Conservation (phyloP, 2,329 filamentous ascomycete species). For the Sarocladium kiliense region DNA sequence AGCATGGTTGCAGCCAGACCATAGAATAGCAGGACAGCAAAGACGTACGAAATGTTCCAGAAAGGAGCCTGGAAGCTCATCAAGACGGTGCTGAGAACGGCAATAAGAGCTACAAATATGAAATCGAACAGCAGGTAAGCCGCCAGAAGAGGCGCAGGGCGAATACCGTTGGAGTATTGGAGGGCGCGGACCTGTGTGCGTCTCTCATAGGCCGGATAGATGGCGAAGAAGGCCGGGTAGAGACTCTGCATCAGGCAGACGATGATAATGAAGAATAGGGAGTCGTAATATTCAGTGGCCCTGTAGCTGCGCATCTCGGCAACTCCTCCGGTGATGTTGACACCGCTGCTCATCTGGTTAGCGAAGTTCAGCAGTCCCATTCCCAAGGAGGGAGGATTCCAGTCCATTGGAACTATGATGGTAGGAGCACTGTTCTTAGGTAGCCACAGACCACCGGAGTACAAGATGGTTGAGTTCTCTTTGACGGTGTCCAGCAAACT, state of each 20-base stretch:
- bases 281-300: neutral
- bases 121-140: conserved; percentile 78
- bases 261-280: conserved; percentile 66
- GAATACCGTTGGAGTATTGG: conserved; percentile 82
- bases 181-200: conserved; percentile 66
- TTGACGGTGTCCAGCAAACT: neutral
- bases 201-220: conserved; percentile 78
- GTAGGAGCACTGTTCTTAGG: neutral
- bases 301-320: neutral
- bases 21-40: conserved; percentile 71
- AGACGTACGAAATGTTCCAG: conserved; percentile 43
- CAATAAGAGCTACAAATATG: conserved; percentile 57
- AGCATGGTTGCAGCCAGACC: conserved; percentile 64
- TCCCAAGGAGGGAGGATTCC: neutral
- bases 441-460: neutral
- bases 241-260: conserved; percentile 53
- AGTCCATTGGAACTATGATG: neutral
- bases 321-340: neutral
- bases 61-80: conserved; percentile 38
- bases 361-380: neutral
- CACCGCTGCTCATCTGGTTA: neutral
- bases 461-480: neutral
- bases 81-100: conserved; percentile 58
- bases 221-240: conserved; percentile 52
- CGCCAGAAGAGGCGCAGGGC: conserved; percentile 70